Evolutionary conservation across 257 asterid species (phyloP).

Genomic region (Scutellaria minor): DNA sequence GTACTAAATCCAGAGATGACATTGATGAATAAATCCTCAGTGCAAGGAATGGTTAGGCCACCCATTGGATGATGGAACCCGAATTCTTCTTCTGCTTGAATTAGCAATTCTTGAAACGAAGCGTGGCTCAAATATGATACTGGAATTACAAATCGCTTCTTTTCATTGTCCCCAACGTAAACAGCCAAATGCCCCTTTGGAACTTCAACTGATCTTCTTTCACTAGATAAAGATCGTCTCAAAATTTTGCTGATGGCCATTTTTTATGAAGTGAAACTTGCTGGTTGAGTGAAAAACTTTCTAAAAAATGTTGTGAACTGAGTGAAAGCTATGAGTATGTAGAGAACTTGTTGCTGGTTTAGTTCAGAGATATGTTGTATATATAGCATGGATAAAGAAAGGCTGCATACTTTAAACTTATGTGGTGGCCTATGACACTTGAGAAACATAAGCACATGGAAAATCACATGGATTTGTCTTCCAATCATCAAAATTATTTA

Average conservation of each 20-base stretch:
- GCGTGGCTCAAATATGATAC: slow-evolving; percentile 17
- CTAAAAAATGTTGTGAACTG: background rate
- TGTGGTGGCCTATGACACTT: slow-evolving; percentile 14
- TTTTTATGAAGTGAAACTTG: background rate
- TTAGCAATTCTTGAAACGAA: slow-evolving; percentile 24
- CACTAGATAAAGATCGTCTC: slow-evolving; percentile 15
- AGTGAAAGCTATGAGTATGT: background rate
- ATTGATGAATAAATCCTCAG: slow-evolving; percentile 9
- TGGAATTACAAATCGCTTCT: slow-evolving; percentile 25
- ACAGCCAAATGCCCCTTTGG: slow-evolving; percentile 45
- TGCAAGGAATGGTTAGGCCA: slow-evolving; percentile 39
- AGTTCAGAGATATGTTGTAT: background rate
- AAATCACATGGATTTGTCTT: slow-evolving; percentile 36
- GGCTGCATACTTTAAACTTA: background rate
- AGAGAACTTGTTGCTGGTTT: slow-evolving; percentile 10
- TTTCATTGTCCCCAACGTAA: slow-evolving; percentile 3
- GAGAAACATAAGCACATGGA: slow-evolving; percentile 32
- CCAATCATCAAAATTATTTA: background rate
- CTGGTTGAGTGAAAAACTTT: background rate
- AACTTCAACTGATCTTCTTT: slow-evolving; percentile 25
- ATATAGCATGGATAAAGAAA: background rate
- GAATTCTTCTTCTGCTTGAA: slow-evolving; percentile 33
- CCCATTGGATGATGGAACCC: slow-evolving; percentile 35
- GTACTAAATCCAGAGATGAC: slow-evolving; percentile 12
- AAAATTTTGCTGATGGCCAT: slow-evolving; percentile 17